A percentile compares a stretch with the other conserved stretches of the same genome.
Evolutionary conservation across 495 filamentous ascomycete species (phyloP).

Genomic region (Xylaria palmicola): DNA sequence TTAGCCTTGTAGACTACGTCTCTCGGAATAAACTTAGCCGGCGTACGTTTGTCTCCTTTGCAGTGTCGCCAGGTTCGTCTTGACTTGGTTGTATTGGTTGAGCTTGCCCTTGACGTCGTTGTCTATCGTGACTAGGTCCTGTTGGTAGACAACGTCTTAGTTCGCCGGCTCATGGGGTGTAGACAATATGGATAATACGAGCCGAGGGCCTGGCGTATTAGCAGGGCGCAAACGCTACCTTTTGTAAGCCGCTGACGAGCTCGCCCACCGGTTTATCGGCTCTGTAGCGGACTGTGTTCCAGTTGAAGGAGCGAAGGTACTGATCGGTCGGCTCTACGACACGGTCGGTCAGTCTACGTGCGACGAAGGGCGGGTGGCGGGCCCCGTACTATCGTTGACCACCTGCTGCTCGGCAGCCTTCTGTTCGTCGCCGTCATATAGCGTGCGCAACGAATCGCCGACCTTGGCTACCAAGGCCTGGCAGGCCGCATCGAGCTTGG

Average conservation of each 20-base stretch:
- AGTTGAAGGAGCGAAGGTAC: constrained; percentile 83
- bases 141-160: constrained; percentile 10
- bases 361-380: neutral
- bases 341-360: constrained; percentile 8
- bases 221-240: constrained; percentile 49
- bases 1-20: neutral
- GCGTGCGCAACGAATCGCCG: constrained; percentile 73
- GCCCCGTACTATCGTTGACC: constrained; percentile 84
- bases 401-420: constrained; percentile 85
- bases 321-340: constrained; percentile 82
- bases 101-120: constrained; percentile 93
- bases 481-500: constrained; percentile 79
- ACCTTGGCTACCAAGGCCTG: constrained; percentile 85
- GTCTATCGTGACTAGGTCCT: constrained; percentile 86
- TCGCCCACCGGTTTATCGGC: constrained; percentile 85
- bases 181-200: neutral
- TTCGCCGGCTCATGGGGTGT: no score
- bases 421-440: constrained; percentile 79
- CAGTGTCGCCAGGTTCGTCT: constrained; percentile 73
- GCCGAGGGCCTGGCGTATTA: neutral
- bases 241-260: constrained; percentile 80
- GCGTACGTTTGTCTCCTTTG: constrained; percentile 83
- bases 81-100: constrained; percentile 86
- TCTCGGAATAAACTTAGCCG: neutral
- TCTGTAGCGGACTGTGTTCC: constrained; percentile 97